phyloP scores from a whole-genome alignment of 495 filamentous ascomycete species.

The Hypoxylon cercidicola region DNA sequence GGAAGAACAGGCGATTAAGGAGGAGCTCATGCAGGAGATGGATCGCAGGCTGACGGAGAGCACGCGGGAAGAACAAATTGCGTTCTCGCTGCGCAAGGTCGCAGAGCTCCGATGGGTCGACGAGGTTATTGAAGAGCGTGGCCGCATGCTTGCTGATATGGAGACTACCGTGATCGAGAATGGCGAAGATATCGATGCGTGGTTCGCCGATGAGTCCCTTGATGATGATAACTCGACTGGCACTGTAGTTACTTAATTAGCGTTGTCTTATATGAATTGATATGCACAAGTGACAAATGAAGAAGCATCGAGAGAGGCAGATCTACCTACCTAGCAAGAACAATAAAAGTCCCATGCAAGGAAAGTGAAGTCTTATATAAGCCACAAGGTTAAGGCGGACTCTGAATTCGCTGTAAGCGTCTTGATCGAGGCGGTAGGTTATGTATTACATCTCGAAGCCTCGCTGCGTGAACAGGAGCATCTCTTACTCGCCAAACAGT shows the following conservation, averaged over 20 bases:
- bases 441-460: too few species aligned
- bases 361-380: too few species aligned
- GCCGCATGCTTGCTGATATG: conserved; percentile 42
- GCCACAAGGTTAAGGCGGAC: too few species aligned
- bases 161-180: conserved; percentile 50
- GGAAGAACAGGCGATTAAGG: conserved; percentile 44
- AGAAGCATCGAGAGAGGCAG: neutral
- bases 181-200: conserved; percentile 43
- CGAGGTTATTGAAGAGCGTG: conserved; percentile 45
- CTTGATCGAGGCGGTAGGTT: too few species aligned
- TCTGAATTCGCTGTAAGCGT: too few species aligned
- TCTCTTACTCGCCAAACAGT: too few species aligned
- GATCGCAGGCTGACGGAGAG: conserved; percentile 29
- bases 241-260: too few species aligned
- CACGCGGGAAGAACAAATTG: conserved; percentile 10
- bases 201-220: conserved; percentile 33
- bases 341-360: neutral
- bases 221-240: conserved; percentile 21
- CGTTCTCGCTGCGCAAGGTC: conserved; percentile 26
- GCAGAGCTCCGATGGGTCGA: conserved; percentile 48
- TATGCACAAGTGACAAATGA: too few species aligned
- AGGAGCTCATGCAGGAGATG: conserved; percentile 46
- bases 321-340: neutral
- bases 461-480: too few species aligned
- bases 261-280: too few species aligned